Evolutionary conservation across 345 rosid genomes (phyloP).

Genomic region (Raphanus raphanistrum): DNA sequence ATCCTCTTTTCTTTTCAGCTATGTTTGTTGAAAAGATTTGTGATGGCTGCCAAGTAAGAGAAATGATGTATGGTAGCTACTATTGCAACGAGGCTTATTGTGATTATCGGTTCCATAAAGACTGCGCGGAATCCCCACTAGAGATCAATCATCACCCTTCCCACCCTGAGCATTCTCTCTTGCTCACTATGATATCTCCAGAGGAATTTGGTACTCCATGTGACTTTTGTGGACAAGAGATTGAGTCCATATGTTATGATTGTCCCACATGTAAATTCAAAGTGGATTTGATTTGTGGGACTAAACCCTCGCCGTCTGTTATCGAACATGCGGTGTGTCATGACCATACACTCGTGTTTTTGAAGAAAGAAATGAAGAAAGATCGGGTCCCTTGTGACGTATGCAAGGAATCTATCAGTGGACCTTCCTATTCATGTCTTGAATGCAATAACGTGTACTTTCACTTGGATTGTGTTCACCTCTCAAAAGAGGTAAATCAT

Average conservation of each 20-base stretch:
- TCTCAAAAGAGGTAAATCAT: conserved; percentile 1
- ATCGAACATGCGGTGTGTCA: neutral
- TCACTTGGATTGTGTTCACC: no score
- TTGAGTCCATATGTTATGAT: neutral
- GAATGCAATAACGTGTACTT: no score
- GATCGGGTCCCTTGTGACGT: neutral
- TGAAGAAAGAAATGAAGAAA: neutral
- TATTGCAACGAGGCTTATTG: neutral
- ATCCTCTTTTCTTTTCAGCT: neutral
- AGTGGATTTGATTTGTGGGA: neutral
- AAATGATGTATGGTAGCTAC: neutral
- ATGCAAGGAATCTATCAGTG: neutral
- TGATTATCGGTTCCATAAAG: neutral
- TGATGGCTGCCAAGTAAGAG: neutral
- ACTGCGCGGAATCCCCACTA: neutral
- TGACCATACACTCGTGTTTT: conserved; percentile 3
- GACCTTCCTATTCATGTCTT: no score
- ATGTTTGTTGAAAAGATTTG: neutral
- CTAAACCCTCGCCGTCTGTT: neutral
- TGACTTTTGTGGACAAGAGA: conserved; percentile 3
- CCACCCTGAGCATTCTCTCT: conserved; percentile 3
- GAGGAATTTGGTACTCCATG: neutral
- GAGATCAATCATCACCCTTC: conserved; percentile 20
- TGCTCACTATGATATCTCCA: neutral
- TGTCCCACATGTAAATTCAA: conserved; percentile 6